phyloP scores from a whole-genome alignment of 225 moss, liverwort and hornwort species.

The Takakia lepidozioides region DNA sequence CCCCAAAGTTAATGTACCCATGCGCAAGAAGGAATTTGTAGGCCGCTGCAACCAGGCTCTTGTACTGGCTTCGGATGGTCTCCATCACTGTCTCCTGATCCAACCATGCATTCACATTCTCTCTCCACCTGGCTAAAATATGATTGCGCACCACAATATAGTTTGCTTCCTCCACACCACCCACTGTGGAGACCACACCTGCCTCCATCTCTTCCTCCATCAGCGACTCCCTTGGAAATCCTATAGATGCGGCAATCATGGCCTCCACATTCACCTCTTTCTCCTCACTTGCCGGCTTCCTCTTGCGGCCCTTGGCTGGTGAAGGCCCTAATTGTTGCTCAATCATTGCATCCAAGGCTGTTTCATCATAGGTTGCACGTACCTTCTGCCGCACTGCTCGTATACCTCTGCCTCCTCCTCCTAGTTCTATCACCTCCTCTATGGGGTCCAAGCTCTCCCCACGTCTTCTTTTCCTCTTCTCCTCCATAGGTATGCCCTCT shows the following conservation, averaged over 20 bases:
- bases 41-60: slow-evolving; percentile 64
- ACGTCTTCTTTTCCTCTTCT: too few relatives aligned
- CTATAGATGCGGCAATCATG: slow-evolving; percentile 94
- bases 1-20: slow-evolving; percentile 96
- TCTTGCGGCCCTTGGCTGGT: slow-evolving; percentile 57
- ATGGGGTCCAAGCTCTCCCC: too few relatives aligned
- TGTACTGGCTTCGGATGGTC: slow-evolving; percentile 76
- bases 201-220: slow-evolving; percentile 95
- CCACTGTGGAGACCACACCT: slow-evolving; percentile 69
- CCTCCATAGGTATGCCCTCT: too few relatives aligned
- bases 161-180: slow-evolving; percentile 72
- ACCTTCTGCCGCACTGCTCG: too few relatives aligned
- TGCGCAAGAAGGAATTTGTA: slow-evolving; percentile 71
- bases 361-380: slow-evolving; percentile 90
- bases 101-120: slow-evolving; percentile 84
- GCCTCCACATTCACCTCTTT: slow-evolving; percentile 93
- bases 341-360: slow-evolving; percentile 74
- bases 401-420: too few relatives aligned
- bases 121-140: slow-evolving; percentile 90
- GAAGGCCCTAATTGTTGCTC: slow-evolving; percentile 79
- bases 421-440: too few relatives aligned
- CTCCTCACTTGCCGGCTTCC: slow-evolving; percentile 67
- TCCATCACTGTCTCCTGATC: slow-evolving; percentile 95
- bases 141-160: slow-evolving; percentile 95
- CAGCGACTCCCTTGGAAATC: slow-evolving; percentile 87